phyloP scores from a whole-genome alignment of 345 rosid species.

The Rhodomyrtus tomentosa region DNA sequence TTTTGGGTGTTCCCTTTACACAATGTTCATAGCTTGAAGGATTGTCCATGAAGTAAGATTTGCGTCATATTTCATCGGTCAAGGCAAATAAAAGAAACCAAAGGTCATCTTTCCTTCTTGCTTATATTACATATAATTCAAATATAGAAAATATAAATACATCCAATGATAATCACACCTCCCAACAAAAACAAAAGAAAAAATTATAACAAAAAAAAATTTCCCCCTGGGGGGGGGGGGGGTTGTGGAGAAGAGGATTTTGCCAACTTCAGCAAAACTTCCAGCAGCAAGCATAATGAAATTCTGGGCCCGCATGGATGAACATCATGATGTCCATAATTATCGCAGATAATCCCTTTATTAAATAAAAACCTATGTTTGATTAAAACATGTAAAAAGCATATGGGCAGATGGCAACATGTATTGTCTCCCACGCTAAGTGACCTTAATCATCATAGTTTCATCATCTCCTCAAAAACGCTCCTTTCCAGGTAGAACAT shows the following conservation, averaged over 20 bases:
- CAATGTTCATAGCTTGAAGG: neutral
- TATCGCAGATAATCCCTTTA: neutral
- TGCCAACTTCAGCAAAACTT: neutral
- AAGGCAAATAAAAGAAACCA: neutral
- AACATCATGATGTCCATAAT: neutral
- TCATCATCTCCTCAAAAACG: neutral
- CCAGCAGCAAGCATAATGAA: neutral
- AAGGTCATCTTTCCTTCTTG: neutral
- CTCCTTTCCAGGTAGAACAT: neutral
- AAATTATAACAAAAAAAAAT: neutral
- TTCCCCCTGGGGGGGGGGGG: too few species aligned
- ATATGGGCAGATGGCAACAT: neutral
- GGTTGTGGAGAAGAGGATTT: too few species aligned
- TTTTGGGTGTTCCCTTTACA: neutral
- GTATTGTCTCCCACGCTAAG: neutral
- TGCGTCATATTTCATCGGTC: too few species aligned
- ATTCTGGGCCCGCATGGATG: neutral
- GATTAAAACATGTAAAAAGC: neutral
- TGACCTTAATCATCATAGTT: neutral
- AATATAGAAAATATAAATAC: neutral
- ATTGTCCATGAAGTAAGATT: neutral
- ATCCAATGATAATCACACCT: neutral
- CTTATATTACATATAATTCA: neutral
- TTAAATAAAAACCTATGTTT: neutral
- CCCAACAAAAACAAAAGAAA: neutral